phyloP scores from a whole-genome alignment of 306 rosid genomes.

The Quercus bicolor region DNA sequence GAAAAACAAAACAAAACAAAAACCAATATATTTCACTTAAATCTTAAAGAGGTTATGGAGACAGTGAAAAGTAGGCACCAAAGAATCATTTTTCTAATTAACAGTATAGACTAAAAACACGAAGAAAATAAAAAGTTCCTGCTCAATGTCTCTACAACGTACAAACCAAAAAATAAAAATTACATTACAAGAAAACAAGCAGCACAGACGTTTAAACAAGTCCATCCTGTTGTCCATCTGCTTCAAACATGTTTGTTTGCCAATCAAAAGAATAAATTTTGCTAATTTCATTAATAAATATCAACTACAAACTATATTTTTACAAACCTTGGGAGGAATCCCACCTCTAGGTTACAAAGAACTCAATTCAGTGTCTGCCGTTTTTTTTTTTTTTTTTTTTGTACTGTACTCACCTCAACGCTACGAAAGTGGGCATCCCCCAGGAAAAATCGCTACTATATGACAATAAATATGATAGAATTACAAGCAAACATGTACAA shows the following conservation, averaged over 20 bases:
- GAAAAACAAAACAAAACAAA: no score
- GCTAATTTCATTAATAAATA: conserved; percentile 3
- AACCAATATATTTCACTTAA: no score
- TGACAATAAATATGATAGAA: conserved; percentile 29
- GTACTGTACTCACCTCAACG: conserved; percentile 21
- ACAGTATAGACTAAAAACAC: no score
- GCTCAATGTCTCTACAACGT: no score
- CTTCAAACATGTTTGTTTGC: not conserved
- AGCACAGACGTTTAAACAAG: no score
- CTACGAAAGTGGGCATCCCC: conserved; percentile 16
- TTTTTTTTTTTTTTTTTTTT: not conserved
- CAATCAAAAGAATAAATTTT: not conserved
- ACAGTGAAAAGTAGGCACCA: no score
- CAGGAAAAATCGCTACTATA: conserved; percentile 26
- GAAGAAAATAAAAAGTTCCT: no score
- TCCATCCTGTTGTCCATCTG: not conserved
- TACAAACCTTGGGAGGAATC: conserved; percentile 36
- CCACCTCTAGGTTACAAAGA: conserved; percentile 25
- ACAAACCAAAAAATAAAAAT: no score
- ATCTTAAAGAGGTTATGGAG: no score
- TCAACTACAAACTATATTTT: conserved; percentile 17
- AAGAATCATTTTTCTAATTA: no score
- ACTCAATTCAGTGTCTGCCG: conserved; percentile 10
- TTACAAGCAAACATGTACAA: conserved; percentile 61
- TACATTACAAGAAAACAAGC: no score